These are phyloP conservation scores for Cokeromyces recurvatus DNA, from an alignment of 371 early-diverging fungal species.

Conservation along the genomic window DNA sequence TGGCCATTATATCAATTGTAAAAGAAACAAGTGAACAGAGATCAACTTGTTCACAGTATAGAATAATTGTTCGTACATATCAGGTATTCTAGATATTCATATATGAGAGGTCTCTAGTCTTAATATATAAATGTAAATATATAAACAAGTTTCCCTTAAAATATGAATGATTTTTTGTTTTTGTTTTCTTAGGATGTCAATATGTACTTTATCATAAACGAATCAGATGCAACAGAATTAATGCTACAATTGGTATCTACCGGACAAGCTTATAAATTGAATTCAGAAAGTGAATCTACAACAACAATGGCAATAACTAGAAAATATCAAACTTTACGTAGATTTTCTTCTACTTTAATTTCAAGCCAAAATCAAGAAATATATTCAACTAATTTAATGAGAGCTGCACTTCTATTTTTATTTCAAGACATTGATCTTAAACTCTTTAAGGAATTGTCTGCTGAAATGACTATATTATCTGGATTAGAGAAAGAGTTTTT, in stretches of 20 bases:
- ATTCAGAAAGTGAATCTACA: background rate
- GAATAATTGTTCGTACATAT: constrained; percentile 31
- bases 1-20: constrained; percentile 10
- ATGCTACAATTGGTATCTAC: constrained; percentile 10
- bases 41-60: constrained; percentile 15
- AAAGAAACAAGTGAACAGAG: constrained; percentile 6
- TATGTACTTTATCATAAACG: constrained; percentile 12
- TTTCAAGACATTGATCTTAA: constrained; percentile 16
- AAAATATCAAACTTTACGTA: constrained; percentile 6
- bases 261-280: constrained; percentile 5
- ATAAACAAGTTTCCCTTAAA: no score
- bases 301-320: background rate
- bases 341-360: constrained; percentile 15
- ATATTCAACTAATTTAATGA: constrained; percentile 1
- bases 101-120: no score
- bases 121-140: background rate
- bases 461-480: constrained; percentile 33
- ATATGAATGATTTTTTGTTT: background rate
- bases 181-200: constrained; percentile 5
- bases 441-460: constrained; percentile 26
- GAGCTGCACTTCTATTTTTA: constrained; percentile 11
- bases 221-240: constrained; percentile 8
- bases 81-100: constrained; percentile 19
- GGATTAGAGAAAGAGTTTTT: constrained; percentile 54
- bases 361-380: background rate